Percentiles rank a stretch among this genome's conserved stretches.
Evolutionary conservation across 192 early-diverging fungal genomes (phyloP).

Genomic region (Entomortierella parvispora): DNA sequence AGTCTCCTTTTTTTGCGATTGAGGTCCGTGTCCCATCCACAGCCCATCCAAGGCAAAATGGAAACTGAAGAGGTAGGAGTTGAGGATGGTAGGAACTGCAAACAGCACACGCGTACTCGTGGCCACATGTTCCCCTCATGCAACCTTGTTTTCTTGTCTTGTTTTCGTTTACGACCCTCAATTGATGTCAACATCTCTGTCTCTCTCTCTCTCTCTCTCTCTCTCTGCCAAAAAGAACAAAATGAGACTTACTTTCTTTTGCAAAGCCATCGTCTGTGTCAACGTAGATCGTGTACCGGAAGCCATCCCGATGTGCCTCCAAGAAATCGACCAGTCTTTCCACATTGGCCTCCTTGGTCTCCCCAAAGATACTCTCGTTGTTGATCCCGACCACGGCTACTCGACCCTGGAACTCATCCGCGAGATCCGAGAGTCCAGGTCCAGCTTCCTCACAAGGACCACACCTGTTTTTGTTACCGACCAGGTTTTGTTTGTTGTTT

Average conservation of each 20-base stretch:
- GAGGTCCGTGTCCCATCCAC: too few relatives aligned
- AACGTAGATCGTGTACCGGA: slow-evolving; percentile 38
- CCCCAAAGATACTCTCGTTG: slow-evolving; percentile 45
- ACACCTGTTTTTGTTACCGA: slow-evolving; percentile 16
- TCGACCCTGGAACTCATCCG: slow-evolving; percentile 26
- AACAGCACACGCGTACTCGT: too few relatives aligned
- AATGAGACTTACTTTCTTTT: slow-evolving; percentile 41
- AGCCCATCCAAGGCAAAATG: background rate
- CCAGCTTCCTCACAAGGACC: slow-evolving; percentile 39
- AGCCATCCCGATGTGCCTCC: slow-evolving; percentile 16
- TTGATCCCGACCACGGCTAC: slow-evolving; percentile 41
- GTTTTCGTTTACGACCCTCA: too few relatives aligned
- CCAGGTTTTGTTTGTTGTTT: background rate
- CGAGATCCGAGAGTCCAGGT: slow-evolving; percentile 35
- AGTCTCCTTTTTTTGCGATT: too few relatives aligned
- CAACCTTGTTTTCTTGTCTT: too few relatives aligned
- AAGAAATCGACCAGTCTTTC: slow-evolving; percentile 20
- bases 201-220: too few relatives aligned
- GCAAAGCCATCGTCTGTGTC: slow-evolving; percentile 42
- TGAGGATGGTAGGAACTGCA: background rate
- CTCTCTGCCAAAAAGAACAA: too few relatives aligned
- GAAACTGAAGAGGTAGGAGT: background rate
- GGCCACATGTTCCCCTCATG: too few relatives aligned
- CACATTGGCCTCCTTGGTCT: slow-evolving; percentile 9
- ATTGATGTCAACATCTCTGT: too few relatives aligned